A percentile compares a stretch with the other conserved stretches of the same genome.
Evolutionary conservation across 1,139 yeast genomes (phyloP).

Genomic region (Candida sanyaensis): DNA sequence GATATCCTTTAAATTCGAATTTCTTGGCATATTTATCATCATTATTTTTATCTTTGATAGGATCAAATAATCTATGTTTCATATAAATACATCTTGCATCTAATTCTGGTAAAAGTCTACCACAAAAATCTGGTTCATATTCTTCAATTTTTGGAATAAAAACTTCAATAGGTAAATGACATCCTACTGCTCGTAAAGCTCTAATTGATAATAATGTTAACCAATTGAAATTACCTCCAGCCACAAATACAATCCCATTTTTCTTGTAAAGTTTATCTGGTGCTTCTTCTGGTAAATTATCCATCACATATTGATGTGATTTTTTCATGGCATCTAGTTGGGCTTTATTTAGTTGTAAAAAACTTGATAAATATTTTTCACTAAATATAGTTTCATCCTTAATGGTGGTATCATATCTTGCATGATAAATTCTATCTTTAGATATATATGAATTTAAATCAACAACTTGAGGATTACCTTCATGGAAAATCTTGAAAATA

Average conservation of each 20-base stretch:
- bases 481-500: constrained; percentile 37
- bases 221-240: constrained; percentile 65
- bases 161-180: constrained; percentile 73
- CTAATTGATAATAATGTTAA: constrained; percentile 66
- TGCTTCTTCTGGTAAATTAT: constrained; percentile 45
- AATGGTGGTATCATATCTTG: constrained; percentile 45
- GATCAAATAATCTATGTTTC: constrained; percentile 47
- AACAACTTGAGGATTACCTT: constrained; percentile 35
- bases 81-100: constrained; percentile 70
- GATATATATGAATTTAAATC: constrained; percentile 34
- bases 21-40: constrained; percentile 19
- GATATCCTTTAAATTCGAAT: constrained; percentile 69
- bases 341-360: constrained; percentile 50
- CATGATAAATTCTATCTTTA: constrained; percentile 47
- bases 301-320: constrained; percentile 57
- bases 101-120: constrained; percentile 60
- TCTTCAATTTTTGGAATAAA: constrained; percentile 70
- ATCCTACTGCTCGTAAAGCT: constrained; percentile 63
- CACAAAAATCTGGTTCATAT: constrained; percentile 70
- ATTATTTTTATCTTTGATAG: neutral
- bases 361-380: constrained; percentile 50
- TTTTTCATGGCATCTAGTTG: constrained; percentile 42
- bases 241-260: constrained; percentile 78
- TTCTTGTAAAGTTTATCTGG: constrained; percentile 52
- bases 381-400: constrained; percentile 15